Conservation (phyloP, 2,329 filamentous ascomycete genomes). For the Trichoderma asperellum region DNA sequence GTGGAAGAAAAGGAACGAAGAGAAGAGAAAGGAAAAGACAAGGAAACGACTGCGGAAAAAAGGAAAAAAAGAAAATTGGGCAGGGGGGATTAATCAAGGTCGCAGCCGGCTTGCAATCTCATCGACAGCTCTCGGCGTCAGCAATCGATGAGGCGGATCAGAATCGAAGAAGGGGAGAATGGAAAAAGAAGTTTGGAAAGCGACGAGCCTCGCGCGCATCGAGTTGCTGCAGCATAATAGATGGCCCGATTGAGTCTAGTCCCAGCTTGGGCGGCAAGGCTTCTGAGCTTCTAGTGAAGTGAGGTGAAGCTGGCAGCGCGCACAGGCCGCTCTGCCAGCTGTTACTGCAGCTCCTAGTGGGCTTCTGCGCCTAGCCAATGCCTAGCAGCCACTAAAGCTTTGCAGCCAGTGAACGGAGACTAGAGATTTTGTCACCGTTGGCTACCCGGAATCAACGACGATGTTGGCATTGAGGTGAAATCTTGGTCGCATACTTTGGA, state of each 20-base stretch:
- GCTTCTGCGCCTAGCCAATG: background rate
- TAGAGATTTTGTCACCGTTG: no score
- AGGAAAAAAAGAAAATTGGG: background rate
- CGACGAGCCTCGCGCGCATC: slow-evolving; percentile 26
- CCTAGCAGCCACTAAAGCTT: background rate
- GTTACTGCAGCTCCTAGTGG: slow-evolving; percentile 7
- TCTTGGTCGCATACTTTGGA: background rate
- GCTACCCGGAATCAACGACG: background rate
- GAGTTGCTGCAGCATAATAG: slow-evolving; percentile 17
- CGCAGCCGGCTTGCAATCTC: background rate
- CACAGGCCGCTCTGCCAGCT: slow-evolving; percentile 21
- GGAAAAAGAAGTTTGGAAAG: slow-evolving; percentile 8
- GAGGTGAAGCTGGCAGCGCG: background rate
- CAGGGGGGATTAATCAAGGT: background rate
- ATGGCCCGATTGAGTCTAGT: slow-evolving; percentile 5
- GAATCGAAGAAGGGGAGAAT: background rate
- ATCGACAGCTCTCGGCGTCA: background rate
- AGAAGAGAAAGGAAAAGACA: background rate
- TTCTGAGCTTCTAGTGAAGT: slow-evolving; percentile 5
- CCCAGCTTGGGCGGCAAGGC: slow-evolving; percentile 22
- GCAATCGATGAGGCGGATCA: slow-evolving; percentile 1
- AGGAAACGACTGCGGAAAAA: slow-evolving; percentile 7
- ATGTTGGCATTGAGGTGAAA: background rate
- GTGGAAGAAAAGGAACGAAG: background rate
- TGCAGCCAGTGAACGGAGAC: background rate